These are phyloP conservation scores for Plasmodium blacklocki DNA, from an alignment of 169 alveolate species.

Conservation along the genomic window DNA sequence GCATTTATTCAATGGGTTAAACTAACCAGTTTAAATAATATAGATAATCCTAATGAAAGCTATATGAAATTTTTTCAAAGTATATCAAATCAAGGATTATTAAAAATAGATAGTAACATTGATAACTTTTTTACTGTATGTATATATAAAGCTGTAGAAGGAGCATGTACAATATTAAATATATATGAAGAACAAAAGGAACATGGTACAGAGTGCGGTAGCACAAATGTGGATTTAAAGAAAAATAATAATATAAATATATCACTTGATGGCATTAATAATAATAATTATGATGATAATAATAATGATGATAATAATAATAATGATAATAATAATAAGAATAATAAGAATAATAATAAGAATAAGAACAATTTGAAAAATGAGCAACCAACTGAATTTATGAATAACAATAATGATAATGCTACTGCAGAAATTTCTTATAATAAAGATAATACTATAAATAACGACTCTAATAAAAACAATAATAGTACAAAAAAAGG, in stretches of 20 bases:
- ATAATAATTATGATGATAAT: too few species aligned
- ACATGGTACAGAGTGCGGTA: neutral
- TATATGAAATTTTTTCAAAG: constrained; percentile 89
- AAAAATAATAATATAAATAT: neutral
- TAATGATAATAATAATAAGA: too few species aligned
- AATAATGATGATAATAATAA: too few species aligned
- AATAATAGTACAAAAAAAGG: neutral
- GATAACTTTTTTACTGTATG: constrained; percentile 90
- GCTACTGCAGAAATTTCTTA: neutral
- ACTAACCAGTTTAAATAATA: constrained; percentile 75
- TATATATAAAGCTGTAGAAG: constrained; percentile 85
- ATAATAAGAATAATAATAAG: too few species aligned
- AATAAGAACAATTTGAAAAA: constrained; percentile 9
- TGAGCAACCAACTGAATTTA: neutral
- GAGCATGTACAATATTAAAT: constrained; percentile 24
- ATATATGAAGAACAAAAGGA: neutral
- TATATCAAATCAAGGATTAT: constrained; percentile 88
- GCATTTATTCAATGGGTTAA: constrained; percentile 84
- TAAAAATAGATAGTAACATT: constrained; percentile 90
- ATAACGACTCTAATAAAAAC: neutral
- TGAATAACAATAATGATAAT: neutral
- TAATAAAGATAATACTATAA: neutral
- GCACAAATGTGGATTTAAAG: too few species aligned
- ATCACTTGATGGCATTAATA: constrained; percentile 5
- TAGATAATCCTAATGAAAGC: constrained; percentile 77